Evolutionary conservation across 106 monocot genomes (phyloP).

Genomic region (Dendrobium huoshanense): DNA sequence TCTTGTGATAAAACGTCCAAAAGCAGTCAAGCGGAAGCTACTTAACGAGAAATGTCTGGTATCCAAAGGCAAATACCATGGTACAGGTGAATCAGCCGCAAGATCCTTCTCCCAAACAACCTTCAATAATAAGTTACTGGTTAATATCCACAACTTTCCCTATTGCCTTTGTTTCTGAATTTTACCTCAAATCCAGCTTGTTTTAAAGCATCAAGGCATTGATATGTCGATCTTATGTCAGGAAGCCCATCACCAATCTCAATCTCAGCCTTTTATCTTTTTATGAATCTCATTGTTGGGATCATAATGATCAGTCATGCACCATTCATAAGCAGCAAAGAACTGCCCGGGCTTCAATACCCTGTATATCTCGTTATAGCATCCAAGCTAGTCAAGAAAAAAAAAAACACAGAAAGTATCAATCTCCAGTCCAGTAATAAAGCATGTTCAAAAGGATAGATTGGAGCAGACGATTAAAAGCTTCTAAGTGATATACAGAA

Average conservation of each 20-base stretch:
- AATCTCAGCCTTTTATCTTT: slow-evolving; percentile 84
- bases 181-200: slow-evolving; percentile 89
- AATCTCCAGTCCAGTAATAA: background rate
- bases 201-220: slow-evolving; percentile 82
- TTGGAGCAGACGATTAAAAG: background rate
- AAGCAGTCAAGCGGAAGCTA: slow-evolving; percentile 74
- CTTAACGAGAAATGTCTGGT: slow-evolving; percentile 62
- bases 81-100: slow-evolving; percentile 68
- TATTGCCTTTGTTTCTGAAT: background rate
- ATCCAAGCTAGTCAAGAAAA: slow-evolving; percentile 45
- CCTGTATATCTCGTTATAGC: slow-evolving; percentile 87
- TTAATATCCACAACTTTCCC: background rate
- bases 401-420: slow-evolving; percentile 2
- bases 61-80: slow-evolving; percentile 94
- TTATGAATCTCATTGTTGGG: slow-evolving; percentile 64
- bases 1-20: slow-evolving; percentile 77
- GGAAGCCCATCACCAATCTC: slow-evolving; percentile 96
- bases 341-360: slow-evolving; percentile 89
- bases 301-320: slow-evolving; percentile 82
- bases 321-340: slow-evolving; percentile 99
- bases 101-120: slow-evolving; percentile 84
- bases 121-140: slow-evolving; percentile 21
- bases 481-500: slow-evolving; percentile 33
- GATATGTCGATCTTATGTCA: slow-evolving; percentile 60
- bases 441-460: background rate